phyloP scores from a whole-genome alignment of 2,329 filamentous ascomycete genomes.

The Phoma sp. region DNA sequence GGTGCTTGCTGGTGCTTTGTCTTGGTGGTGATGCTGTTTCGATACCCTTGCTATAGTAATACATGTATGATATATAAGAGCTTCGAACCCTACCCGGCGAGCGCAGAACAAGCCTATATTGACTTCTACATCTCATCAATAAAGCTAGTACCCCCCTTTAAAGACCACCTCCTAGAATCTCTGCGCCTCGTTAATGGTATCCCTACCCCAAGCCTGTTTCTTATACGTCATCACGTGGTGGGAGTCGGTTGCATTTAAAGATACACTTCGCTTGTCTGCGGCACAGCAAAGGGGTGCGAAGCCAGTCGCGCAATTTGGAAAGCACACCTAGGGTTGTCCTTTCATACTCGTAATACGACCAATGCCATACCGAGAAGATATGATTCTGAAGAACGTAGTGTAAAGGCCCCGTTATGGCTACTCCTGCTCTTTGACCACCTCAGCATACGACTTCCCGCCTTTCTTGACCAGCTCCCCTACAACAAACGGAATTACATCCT shows the following conservation, averaged over 20 bases:
- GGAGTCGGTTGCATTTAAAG: background rate
- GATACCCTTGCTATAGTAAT: background rate
- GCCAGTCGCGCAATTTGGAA: background rate
- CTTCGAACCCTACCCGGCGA: too few relatives aligned
- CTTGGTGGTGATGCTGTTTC: background rate
- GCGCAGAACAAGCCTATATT: too few relatives aligned
- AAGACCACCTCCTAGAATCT: background rate
- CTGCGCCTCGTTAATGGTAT: background rate
- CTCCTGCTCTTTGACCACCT: slow-evolving; percentile 24
- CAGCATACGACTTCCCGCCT: slow-evolving; percentile 28
- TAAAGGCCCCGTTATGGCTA: background rate
- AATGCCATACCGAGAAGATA: too few relatives aligned
- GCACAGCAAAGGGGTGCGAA: background rate
- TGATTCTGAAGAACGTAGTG: background rate
- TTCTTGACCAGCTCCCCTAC: slow-evolving; percentile 48
- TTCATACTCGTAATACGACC: too few relatives aligned
- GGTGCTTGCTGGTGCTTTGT: slow-evolving; percentile 7
- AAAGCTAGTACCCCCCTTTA: too few relatives aligned
- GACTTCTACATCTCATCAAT: too few relatives aligned
- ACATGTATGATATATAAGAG: too few relatives aligned
- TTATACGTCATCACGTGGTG: background rate
- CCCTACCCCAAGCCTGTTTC: background rate
- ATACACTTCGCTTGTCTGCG: background rate
- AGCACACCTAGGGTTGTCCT: background rate
- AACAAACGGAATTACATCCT: slow-evolving; percentile 42